Percentiles rank a stretch among this genome's conserved stretches.
Evolutionary conservation across 2,329 filamentous ascomycete species (phyloP).

Genomic region (Teratosphaeriaceae sp.): DNA sequence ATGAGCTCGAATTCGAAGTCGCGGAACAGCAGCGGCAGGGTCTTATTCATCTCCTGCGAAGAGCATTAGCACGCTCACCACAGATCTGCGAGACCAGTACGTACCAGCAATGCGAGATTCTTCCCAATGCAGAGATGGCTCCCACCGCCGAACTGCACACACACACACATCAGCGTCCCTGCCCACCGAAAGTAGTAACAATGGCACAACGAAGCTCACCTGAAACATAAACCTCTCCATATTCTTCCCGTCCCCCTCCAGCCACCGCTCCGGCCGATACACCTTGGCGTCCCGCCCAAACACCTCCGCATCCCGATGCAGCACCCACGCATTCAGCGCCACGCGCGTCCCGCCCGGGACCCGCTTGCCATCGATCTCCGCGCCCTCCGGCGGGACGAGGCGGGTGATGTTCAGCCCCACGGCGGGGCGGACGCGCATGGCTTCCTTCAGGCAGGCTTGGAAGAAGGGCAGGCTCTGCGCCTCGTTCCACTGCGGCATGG

Average conservation of each 20-base stretch:
- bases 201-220: conserved; percentile 28
- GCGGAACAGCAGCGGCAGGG: conserved; percentile 36
- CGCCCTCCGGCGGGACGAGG: conserved; percentile 45
- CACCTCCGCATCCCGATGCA: conserved; percentile 42
- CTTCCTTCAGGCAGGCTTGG: conserved; percentile 52
- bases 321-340: conserved; percentile 50
- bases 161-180: too few relatives aligned
- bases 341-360: conserved; percentile 49
- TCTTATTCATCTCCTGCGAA: conserved; percentile 21
- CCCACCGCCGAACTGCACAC: conserved; percentile 2
- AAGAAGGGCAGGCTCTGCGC: conserved; percentile 47
- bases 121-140: conserved; percentile 17
- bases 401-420: conserved; percentile 51
- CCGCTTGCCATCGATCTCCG: conserved; percentile 45
- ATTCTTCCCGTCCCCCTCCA: conserved; percentile 34
- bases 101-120: conserved; percentile 18
- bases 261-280: conserved; percentile 51
- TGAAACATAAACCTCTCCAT: conserved; percentile 54
- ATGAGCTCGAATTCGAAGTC: conserved; percentile 49
- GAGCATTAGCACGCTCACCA: not conserved
- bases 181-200: not conserved
- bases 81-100: not conserved
- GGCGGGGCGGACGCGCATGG: conserved; percentile 50
- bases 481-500: conserved; percentile 30
- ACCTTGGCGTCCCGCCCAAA: conserved; percentile 49